Conservation (phyloP, 768 basidiomycete genomes). For the Mycena galericulata region DNA sequence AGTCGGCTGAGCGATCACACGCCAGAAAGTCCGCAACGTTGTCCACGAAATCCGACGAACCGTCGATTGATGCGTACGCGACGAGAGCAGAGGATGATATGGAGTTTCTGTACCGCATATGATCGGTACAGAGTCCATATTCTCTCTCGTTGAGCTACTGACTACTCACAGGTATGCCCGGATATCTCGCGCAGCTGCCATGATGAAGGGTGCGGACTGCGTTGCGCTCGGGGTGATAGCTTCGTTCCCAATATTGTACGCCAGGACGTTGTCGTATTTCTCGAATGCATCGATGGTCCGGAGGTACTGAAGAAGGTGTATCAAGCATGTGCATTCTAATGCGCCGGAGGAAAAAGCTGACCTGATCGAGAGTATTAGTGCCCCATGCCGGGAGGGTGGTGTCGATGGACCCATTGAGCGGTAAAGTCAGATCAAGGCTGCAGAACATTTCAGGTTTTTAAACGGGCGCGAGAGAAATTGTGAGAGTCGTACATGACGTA, state of each 20-base stretch:
- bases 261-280: slow-evolving; percentile 91
- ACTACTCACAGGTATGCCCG: slow-evolving; percentile 82
- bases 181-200: slow-evolving; percentile 90
- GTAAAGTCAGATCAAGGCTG: slow-evolving; percentile 89
- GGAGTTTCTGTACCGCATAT: background rate
- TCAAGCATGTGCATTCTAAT: no score
- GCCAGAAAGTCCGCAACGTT: slow-evolving; percentile 83
- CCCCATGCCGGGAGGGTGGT: slow-evolving; percentile 71
- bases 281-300: slow-evolving; percentile 82
- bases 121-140: background rate
- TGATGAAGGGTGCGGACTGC: slow-evolving; percentile 80
- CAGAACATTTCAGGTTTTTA: slow-evolving; percentile 13
- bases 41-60: slow-evolving; percentile 67
- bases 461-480: background rate
- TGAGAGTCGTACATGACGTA: slow-evolving; percentile 84
- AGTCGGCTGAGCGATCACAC: slow-evolving; percentile 69
- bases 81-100: slow-evolving; percentile 51
- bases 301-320: slow-evolving; percentile 78
- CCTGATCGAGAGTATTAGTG: slow-evolving; percentile 65
- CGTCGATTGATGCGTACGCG: slow-evolving; percentile 90
- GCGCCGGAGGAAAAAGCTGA: no score
- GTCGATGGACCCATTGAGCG: slow-evolving; percentile 75
- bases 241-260: slow-evolving; percentile 93
- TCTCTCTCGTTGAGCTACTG: background rate
- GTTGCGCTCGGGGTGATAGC: slow-evolving; percentile 68